Evolutionary conservation across 306 rosid species (phyloP).

Genomic region (Ormosia semicastrata): DNA sequence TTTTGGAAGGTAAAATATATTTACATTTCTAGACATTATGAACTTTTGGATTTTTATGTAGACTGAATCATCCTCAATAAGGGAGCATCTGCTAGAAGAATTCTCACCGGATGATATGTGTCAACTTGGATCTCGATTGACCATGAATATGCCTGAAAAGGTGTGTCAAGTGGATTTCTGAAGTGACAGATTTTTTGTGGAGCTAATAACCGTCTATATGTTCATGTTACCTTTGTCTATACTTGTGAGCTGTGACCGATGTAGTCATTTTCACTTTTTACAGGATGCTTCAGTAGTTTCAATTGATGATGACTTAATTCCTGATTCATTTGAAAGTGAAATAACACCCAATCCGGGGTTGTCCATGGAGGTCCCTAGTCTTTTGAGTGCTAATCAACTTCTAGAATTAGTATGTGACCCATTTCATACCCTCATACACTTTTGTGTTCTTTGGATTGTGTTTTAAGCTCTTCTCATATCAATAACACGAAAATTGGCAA

Average conservation of each 20-base stretch:
- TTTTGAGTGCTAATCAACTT: constrained; percentile 79
- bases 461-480: constrained; percentile 16
- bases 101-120: constrained; percentile 63
- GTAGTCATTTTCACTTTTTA: constrained; percentile 17
- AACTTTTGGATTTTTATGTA: constrained; percentile 38
- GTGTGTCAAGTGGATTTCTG: constrained; percentile 39
- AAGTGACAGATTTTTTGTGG: constrained; percentile 27
- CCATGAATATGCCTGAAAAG: constrained; percentile 31
- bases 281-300: constrained; percentile 53
- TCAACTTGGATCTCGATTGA: constrained; percentile 66
- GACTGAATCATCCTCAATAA: constrained; percentile 57
- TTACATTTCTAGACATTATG: not conserved
- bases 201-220: constrained; percentile 17
- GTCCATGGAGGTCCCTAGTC: constrained; percentile 42
- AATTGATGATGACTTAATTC: constrained; percentile 56
- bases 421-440: constrained; percentile 20
- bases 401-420: constrained; percentile 79
- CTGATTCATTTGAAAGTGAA: constrained; percentile 60
- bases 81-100: constrained; percentile 59
- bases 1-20: not conserved
- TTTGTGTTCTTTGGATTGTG: constrained; percentile 23
- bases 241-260: constrained; percentile 22
- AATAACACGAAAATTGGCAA: constrained; percentile 1
- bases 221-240: not conserved
- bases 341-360: constrained; percentile 36